Conservation (phyloP, 2,329 filamentous ascomycete species). For the Microcyclospora tardicrescens region DNA sequence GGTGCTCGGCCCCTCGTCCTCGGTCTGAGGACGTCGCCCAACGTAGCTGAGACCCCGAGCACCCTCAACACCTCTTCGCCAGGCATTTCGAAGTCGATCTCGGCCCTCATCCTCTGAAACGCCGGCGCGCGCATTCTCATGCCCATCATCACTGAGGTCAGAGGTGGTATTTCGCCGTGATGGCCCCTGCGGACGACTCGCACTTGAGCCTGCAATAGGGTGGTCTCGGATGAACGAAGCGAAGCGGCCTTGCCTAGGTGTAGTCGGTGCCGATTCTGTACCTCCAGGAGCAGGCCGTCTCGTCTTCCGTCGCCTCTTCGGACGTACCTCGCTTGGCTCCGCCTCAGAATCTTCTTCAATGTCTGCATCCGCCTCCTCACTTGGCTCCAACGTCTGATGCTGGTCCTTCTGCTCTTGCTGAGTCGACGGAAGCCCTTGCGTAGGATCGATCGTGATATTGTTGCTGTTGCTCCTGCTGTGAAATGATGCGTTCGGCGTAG, state of each 20-base stretch:
- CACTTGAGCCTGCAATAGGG: constrained; percentile 37
- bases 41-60: constrained; percentile 36
- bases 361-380: constrained; percentile 75
- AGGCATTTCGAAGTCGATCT: constrained; percentile 34
- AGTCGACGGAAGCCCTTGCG: constrained; percentile 16
- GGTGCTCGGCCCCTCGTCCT: constrained; percentile 22
- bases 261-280: constrained; percentile 53
- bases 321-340: constrained; percentile 35
- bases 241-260: constrained; percentile 43
- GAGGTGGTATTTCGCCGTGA: constrained; percentile 39
- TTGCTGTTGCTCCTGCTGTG: constrained; percentile 9
- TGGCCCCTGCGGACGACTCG: constrained; percentile 43
- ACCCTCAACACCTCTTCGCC: constrained; percentile 34
- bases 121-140: constrained; percentile 25
- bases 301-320: constrained; percentile 52
- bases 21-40: constrained; percentile 13
- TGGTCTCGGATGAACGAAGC: constrained; percentile 35
- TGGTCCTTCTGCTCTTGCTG: constrained; percentile 22
- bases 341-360: constrained; percentile 52
- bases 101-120: constrained; percentile 40
- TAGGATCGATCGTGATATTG: constrained; percentile 8
- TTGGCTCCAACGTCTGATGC: constrained; percentile 40
- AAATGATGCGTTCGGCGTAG: constrained; percentile 9
- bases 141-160: constrained; percentile 25
- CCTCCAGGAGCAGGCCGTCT: constrained; percentile 44